Evolutionary conservation across 257 asterid genomes (phyloP), one percentile per base, ranked within the genome.

Genomic region (Solanum infundibuliforme): DNA sequence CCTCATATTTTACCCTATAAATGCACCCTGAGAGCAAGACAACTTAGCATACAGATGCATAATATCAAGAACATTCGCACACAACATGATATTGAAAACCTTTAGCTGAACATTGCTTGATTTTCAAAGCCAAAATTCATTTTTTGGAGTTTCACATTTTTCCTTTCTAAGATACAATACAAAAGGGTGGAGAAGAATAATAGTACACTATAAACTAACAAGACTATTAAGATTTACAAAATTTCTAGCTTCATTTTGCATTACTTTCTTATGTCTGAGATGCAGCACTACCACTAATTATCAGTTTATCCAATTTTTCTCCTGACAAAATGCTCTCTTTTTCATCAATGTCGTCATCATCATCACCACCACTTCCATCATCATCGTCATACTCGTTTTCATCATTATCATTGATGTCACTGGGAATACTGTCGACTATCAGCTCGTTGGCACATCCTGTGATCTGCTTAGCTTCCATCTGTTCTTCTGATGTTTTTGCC

Each of bases 401-500:
- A 32, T 90, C 93, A 31, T 88, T 87, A 29, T 58, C 86, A 11
- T 84, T 88, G 25, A 35, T 86, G 41, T 69, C 58, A n/a, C 39
- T 69, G 69, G 87, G 85, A 32, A 88, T 34, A 58, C 27, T 68
- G 34, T 88, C 68, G 23, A 77, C 62, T 20, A 88, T 43, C 31
- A n/a, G 88, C 55, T 85, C 84, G 35, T 73, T 35, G 41, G 82
- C 73, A 58, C 85, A 77, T 86, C 94, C 94, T 10, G 93, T 86
- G 7, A 97, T 93, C 83, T 89, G 92, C 75, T 94, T 88, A 34
- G 99, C 99, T 92, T 95, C 99, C 35, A 55, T 87, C 85, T 91
- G 91, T 88, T 97, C 99, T 87, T 97, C 99, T 1, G 89, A 88
- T 4, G 99, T 93, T 90, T 95, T 94, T 4, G 99, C 98, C 83